Base-by-base conservation (phyloP, 148 eudicot species). In the Linanthus parryae region DNA sequence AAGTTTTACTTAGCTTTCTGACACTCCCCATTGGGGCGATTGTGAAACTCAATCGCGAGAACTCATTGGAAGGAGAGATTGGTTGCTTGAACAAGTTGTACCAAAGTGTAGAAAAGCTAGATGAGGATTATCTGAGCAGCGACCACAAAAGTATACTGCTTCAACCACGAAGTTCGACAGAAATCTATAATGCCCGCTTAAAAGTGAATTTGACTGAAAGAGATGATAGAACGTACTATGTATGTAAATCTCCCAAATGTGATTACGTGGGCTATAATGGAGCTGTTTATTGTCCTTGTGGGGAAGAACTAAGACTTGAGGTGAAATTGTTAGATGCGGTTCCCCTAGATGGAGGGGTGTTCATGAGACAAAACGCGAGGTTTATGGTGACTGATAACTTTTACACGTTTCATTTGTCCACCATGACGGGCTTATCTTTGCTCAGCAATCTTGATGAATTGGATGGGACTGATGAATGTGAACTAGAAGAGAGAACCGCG, bases 301-400 rank as follows among this genome's bases (percentile, higher is more conserved):
- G 64, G 13, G 1, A 0, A 0, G 2, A 0, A 1, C 31, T 57
- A 23, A 0, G 0, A 0, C 0, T 0, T 0, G 37, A 48, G 37
- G 5, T 59, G n/a, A 28, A 18, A 31, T 19, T 59, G 16, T 20
- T 26, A 27, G 1, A 16, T 13, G 37, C 27, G 0, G 26, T 7
- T 22, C 6, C 36, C 14, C 15, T 12, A 19, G 50, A 30, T 19
- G n/a, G n/a, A n/a, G 29, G 56, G 17, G 48, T 27, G 7, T 37
- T 59, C 19, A 1, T 39, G 7, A 49, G 49, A 59, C 20, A 55
- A 18, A 39, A 37, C 3, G 11, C 20, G 5, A 46, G 48, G 2
- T 48, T 59, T 59, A 48, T 59, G 56, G 39, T 59, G 26, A 48
- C 46, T 0, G 55, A 49, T 18, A 47, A 59, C 13, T 49, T 59